Evolutionary conservation across 768 basidiomycete species (phyloP), one percentile per base, ranked within the genome.

Genomic region (Leccinum boreale): DNA sequence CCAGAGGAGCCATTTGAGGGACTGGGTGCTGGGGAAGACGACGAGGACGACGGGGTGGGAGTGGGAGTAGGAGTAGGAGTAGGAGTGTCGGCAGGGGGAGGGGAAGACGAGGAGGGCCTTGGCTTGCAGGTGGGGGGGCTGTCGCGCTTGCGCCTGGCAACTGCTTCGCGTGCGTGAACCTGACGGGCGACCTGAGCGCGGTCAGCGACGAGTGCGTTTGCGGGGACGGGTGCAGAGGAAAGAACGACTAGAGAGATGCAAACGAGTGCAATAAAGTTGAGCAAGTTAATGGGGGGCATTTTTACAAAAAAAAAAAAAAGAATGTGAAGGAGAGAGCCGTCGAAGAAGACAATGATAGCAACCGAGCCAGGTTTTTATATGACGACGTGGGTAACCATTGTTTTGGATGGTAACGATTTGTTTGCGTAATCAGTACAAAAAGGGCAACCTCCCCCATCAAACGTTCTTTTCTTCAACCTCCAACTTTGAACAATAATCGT

Each of bases 401-500:
- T 31, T 29, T 31, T 28, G 28, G 28, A 28, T 28, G 28, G 28
- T 28, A 28, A 31, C 31, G 11, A 12, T 44, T 71, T 71, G 58
- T 69, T 67, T 72, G 59, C 57, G 61, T 70, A 69, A 70, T 62
- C 35, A 19, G n/a, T 69, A 70, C 73, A 77, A 77, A 77, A 77
- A 76, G 73, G 66, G 68, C 66, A 57, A 60, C 62, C 65, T 65
- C 61, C 61, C 49, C 55, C 55, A 58, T 53, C 15, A 53, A 59
- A 63, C 60, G 65, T 69, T 62, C 74, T 79, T 84, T 81, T 80
- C 77, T 79, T 76, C 78, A 85, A 88, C 89, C 86, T 81, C 76
- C 88, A 89, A 89, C 84, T 90, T 88, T 86, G 5, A 80, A 80
- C 81, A 84, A 80, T 75, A 83, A 85, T 81, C 75, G 81, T 61